Evolutionary conservation across 208 protist genomes (phyloP).

Genomic region (Histomonas meleagridis): DNA sequence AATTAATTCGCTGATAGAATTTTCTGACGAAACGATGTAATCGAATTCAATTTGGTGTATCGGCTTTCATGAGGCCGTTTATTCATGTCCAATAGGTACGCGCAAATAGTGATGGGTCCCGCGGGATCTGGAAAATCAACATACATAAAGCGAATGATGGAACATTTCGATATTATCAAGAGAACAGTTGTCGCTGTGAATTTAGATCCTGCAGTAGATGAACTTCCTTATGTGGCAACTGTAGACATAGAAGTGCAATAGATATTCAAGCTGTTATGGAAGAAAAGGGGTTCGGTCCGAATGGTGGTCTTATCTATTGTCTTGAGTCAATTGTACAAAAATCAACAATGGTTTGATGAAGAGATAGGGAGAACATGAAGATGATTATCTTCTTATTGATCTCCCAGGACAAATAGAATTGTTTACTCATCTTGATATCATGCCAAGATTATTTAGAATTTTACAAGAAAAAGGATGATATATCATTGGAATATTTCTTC

Average conservation of each 20-base stretch:
- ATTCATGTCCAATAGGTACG: background rate
- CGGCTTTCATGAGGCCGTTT: too few species aligned
- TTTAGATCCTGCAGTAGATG: constrained; percentile 30
- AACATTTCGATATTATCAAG: constrained; percentile 21
- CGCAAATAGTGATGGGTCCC: constrained; percentile 28
- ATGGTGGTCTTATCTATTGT: constrained; percentile 67
- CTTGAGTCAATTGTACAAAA: constrained; percentile 67
- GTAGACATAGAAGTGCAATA: background rate
- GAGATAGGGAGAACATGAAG: constrained; percentile 22
- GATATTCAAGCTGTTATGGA: constrained; percentile 62
- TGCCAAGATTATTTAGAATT: background rate
- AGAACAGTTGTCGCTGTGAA: background rate
- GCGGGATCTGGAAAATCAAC: constrained; percentile 26
- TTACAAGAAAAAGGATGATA: constrained; percentile 3
- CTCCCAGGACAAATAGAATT: constrained; percentile 34
- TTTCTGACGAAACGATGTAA: too few species aligned
- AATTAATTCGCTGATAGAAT: too few species aligned
- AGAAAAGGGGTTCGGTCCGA: constrained; percentile 62
- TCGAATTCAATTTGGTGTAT: too few species aligned
- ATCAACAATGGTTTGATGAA: constrained; percentile 49
- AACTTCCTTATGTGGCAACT: background rate
- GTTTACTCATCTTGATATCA: background rate
- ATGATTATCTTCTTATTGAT: constrained; percentile 32
- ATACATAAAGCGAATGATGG: background rate
- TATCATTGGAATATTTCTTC: background rate